Percentiles rank a stretch among this genome's conserved stretches.
These are phyloP conservation scores for Camelina sativa DNA, from an alignment of 345 rosid species.

Conservation along the genomic window DNA sequence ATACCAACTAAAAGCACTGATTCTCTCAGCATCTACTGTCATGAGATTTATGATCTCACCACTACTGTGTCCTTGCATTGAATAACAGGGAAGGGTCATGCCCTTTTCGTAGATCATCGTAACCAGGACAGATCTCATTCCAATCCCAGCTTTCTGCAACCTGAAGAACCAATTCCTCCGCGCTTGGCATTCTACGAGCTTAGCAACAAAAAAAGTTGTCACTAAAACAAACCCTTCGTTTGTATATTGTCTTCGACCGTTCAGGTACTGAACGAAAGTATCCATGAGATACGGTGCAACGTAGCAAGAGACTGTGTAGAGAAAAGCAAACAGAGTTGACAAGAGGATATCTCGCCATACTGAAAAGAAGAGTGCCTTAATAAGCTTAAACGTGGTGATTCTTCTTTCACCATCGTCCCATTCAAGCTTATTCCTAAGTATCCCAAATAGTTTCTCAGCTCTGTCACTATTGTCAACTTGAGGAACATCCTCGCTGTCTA, in stretches of 20 bases:
- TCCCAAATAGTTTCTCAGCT: constrained; percentile 43
- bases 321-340: constrained; percentile 47
- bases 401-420: constrained; percentile 45
- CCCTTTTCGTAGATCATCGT: constrained; percentile 62
- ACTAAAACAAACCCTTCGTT: constrained; percentile 57
- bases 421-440: constrained; percentile 46
- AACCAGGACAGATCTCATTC: constrained; percentile 54
- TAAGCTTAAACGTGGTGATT: constrained; percentile 47
- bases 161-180: constrained; percentile 60
- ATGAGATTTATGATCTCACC: constrained; percentile 74
- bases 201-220: constrained; percentile 55
- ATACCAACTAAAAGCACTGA: constrained; percentile 48
- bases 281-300: constrained; percentile 58
- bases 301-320: constrained; percentile 47
- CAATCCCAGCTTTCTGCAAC: constrained; percentile 54
- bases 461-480: constrained; percentile 49
- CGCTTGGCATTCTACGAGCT: constrained; percentile 60
- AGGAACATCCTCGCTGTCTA: constrained; percentile 55
- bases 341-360: constrained; percentile 48
- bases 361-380: constrained; percentile 45
- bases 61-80: constrained; percentile 54
- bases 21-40: constrained; percentile 63
- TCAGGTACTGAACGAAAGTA: constrained; percentile 59
- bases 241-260: constrained; percentile 43
- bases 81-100: constrained; percentile 55